Percentiles rank a stretch among this genome's conserved stretches.
phyloP scores from a whole-genome alignment of 352 stramenopile species.

The Phytopythium aichiense region DNA sequence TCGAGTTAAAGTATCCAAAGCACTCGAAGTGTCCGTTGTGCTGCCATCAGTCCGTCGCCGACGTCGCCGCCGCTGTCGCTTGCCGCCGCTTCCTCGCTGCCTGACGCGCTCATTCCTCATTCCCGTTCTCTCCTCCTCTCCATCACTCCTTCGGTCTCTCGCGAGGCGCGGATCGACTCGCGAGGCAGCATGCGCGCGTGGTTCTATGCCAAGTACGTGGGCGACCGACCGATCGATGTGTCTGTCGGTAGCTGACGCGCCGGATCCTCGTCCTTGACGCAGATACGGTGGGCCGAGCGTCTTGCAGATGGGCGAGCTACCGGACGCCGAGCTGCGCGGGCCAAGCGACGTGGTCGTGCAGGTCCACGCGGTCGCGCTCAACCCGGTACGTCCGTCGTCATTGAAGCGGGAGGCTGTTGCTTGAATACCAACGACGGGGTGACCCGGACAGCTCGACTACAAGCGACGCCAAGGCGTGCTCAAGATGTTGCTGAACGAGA shows the following conservation, averaged over 20 bases:
- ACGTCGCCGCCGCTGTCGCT: no score
- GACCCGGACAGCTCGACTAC: slow-evolving; percentile 62
- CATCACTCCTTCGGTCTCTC: background rate
- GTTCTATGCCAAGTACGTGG: slow-evolving; percentile 63
- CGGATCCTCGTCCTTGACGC: background rate
- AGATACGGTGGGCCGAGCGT: slow-evolving; percentile 62
- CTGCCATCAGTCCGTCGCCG: no score
- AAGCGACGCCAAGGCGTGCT: slow-evolving; percentile 69
- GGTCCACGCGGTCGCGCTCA: slow-evolving; percentile 56
- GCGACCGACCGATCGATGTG: background rate
- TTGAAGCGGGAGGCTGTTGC: background rate
- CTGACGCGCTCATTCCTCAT: background rate
- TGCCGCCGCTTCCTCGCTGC: no score
- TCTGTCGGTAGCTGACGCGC: background rate
- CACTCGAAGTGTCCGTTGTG: no score
- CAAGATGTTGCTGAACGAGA: slow-evolving; percentile 53
- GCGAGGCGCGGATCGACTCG: background rate
- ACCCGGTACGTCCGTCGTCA: slow-evolving; percentile 31
- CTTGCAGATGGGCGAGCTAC: slow-evolving; percentile 53
- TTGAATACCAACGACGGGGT: background rate
- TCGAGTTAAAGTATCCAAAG: no score
- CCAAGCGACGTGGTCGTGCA: slow-evolving; percentile 59
- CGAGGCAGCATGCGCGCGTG: slow-evolving; percentile 53
- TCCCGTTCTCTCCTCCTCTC: background rate
- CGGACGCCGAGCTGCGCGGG: slow-evolving; percentile 39